phyloP scores from a whole-genome alignment of 805 yeast genomes.

The Saccharomycopsis microspora region DNA sequence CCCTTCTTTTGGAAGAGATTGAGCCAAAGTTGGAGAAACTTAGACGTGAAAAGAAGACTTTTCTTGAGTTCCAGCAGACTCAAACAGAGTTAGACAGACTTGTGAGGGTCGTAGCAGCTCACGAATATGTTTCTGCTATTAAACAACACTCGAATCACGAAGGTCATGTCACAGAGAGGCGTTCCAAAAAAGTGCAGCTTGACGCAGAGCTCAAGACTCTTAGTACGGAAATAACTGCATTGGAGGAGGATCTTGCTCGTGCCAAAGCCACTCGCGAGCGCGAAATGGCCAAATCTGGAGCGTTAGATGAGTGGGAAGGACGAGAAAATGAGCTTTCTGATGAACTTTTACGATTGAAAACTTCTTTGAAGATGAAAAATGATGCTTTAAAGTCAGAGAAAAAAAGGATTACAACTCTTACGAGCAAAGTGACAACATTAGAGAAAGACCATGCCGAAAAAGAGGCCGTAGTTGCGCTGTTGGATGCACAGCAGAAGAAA shows the following conservation, averaged over 20 bases:
- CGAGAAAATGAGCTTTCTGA: constrained; percentile 47
- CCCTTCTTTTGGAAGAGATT: constrained; percentile 71
- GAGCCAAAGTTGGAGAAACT: constrained; percentile 82
- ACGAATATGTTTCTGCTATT: constrained; percentile 43
- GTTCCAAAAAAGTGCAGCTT: constrained; percentile 29
- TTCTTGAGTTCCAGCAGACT: constrained; percentile 76
- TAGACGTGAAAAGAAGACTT: constrained; percentile 70
- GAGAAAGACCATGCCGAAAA: constrained; percentile 24
- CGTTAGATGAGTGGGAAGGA: constrained; percentile 46
- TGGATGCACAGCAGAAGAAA: constrained; percentile 29
- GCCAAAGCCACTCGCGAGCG: constrained; percentile 41
- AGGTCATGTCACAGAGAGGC: constrained; percentile 30
- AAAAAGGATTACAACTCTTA: constrained; percentile 21
- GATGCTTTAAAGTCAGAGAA: constrained; percentile 51
- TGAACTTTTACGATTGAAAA: constrained; percentile 53
- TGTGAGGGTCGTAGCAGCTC: constrained; percentile 64
- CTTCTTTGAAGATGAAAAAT: constrained; percentile 45
- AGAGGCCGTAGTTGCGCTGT: constrained; percentile 26
- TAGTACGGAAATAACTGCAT: constrained; percentile 41
- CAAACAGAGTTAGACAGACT: constrained; percentile 72
- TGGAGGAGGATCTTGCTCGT: constrained; percentile 49
- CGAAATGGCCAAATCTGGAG: constrained; percentile 51
- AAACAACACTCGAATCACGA: constrained; percentile 32
- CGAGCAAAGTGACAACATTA: constrained; percentile 25
- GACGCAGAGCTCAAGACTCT: constrained; percentile 34